Evolutionary conservation across 2,329 filamentous ascomycete genomes (phyloP).

Genomic region (Aspergillus japonicus): DNA sequence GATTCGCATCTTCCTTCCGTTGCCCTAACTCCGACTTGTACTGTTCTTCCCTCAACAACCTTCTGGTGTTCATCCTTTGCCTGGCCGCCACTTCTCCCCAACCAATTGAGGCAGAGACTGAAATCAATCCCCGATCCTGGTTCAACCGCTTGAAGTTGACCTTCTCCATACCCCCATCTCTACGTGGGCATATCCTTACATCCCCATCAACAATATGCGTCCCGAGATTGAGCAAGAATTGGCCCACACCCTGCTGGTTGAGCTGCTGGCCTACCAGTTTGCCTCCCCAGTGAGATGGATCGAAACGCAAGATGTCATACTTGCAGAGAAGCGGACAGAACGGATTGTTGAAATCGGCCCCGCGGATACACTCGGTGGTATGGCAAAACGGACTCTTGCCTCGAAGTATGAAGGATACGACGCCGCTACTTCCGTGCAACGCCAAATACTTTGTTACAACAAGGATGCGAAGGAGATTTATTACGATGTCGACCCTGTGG

Average conservation of each 20-base stretch:
- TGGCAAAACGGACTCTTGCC: conserved; percentile 93
- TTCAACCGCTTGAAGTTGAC: neutral
- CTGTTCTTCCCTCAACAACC: neutral
- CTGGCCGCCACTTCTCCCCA: neutral
- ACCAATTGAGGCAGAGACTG: neutral
- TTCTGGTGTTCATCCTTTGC: neutral
- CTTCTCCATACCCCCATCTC: neutral
- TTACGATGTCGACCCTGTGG: conserved; percentile 93
- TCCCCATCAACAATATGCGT: conserved; percentile 65
- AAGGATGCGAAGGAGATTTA: conserved; percentile 99
- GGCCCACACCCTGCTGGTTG: conserved; percentile 94
- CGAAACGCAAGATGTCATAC: conserved; percentile 99
- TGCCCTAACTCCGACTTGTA: neutral
- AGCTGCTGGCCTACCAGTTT: conserved; percentile 98
- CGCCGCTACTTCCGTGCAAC: conserved; percentile 90
- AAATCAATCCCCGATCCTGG: neutral
- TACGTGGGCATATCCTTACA: conserved; percentile 18
- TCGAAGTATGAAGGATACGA: conserved; percentile 99
- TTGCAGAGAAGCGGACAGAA: conserved; percentile 93
- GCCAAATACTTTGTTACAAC: conserved; percentile 98
- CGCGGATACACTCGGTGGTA: conserved; percentile 92
- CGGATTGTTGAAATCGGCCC: conserved; percentile 97
- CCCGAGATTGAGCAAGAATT: conserved; percentile 99
- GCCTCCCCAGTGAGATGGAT: conserved; percentile 99
- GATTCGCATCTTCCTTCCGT: neutral